phyloP scores from a whole-genome alignment of 352 stramenopile species.

The Phytophthora hibernalis region DNA sequence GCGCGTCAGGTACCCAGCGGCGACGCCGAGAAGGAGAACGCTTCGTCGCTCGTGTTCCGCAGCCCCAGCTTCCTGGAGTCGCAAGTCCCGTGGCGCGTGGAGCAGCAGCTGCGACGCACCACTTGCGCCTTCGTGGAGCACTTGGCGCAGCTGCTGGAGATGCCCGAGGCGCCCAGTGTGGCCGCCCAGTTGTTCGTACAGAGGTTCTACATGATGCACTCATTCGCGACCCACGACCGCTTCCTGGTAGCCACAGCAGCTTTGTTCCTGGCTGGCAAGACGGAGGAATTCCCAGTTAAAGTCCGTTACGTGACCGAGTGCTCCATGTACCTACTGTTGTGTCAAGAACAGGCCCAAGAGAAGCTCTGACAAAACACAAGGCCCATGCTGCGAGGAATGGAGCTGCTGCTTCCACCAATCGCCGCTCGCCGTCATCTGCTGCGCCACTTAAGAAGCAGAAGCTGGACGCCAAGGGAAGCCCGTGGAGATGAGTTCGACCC shows the following conservation, averaged over 20 bases:
- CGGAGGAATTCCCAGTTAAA: constrained; percentile 83
- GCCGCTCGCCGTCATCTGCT: constrained; percentile 28
- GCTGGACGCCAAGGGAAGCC: constrained; percentile 40
- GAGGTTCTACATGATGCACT: constrained; percentile 82
- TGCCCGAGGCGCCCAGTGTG: constrained; percentile 62
- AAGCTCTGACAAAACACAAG: constrained; percentile 38
- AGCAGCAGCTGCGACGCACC: constrained; percentile 68
- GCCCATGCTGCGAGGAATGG: constrained; percentile 18
- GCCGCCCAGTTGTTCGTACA: constrained; percentile 77
- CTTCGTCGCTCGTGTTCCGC: constrained; percentile 33
- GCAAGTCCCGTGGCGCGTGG: constrained; percentile 58
- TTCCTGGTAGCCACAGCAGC: constrained; percentile 79
- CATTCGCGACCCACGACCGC: constrained; percentile 79
- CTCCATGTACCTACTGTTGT: constrained; percentile 69
- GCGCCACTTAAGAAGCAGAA: constrained; percentile 27
- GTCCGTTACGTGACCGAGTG: constrained; percentile 80
- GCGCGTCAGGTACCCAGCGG: not conserved
- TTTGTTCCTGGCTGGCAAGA: constrained; percentile 81
- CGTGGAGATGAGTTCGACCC: constrained; percentile 58
- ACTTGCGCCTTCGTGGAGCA: constrained; percentile 79
- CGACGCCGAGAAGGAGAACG: constrained; percentile 41
- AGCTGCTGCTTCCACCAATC: not conserved
- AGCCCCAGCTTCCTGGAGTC: constrained; percentile 57
- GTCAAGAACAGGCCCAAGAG: constrained; percentile 45
- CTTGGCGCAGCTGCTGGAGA: constrained; percentile 63